Evolutionary conservation across 169 alveolate species (phyloP).

Genomic region (Eimeria praecox): DNA sequence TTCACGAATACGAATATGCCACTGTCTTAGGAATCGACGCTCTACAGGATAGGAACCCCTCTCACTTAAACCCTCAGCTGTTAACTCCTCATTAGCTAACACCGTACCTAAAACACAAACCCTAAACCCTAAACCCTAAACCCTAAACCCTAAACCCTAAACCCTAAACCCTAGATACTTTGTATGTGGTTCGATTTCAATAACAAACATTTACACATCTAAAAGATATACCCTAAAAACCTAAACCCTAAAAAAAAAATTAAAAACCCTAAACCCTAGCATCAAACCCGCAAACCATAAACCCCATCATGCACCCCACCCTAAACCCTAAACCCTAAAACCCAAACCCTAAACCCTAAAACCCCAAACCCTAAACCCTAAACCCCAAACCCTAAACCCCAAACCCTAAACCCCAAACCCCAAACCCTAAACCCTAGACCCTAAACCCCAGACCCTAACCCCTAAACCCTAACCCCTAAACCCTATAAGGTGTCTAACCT

Average conservation of each 20-base stretch:
- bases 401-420: neutral
- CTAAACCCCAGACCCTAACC: neutral
- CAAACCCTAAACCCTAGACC: constrained; percentile 7
- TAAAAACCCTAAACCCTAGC: no score
- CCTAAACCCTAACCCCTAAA: constrained; percentile 6
- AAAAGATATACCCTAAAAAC: neutral
- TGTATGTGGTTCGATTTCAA: no score
- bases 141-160: constrained; percentile 77
- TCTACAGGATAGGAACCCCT: constrained; percentile 92
- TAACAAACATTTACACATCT: no score
- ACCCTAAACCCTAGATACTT: neutral
- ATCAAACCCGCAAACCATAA: no score
- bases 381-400: neutral
- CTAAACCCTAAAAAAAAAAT: neutral
- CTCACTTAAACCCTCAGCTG: constrained; percentile 91
- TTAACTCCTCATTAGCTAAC: constrained; percentile 95
- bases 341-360: no score
- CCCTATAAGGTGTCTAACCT: constrained; percentile 42
- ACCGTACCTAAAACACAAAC: constrained; percentile 87
- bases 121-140: neutral
- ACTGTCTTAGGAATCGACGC: constrained; percentile 89
- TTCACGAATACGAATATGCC: constrained; percentile 92
- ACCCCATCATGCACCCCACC: no score
- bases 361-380: no score
- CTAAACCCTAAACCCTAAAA: no score